phyloP scores from a whole-genome alignment of 2,329 filamentous ascomycete genomes.

The Ophiosphaerella herpotricha region DNA sequence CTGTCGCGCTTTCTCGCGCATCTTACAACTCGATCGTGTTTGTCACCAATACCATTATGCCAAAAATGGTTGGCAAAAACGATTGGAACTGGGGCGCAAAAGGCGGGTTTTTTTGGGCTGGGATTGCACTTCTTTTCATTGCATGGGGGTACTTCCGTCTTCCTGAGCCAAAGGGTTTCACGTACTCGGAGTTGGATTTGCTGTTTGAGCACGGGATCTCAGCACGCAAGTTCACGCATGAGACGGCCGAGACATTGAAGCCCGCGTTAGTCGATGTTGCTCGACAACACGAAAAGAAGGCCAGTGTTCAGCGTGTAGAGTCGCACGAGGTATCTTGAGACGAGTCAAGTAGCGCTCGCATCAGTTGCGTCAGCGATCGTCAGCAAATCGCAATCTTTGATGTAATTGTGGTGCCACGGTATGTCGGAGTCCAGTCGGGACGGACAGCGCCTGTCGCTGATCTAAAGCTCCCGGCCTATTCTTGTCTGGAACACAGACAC shows the following conservation, averaged over 20 bases:
- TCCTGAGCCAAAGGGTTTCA: constrained; percentile 25
- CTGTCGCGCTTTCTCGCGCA: constrained; percentile 74
- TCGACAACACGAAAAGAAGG: constrained; percentile 23
- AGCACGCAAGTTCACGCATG: constrained; percentile 28
- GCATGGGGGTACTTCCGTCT: constrained; percentile 30
- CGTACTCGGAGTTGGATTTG: constrained; percentile 28
- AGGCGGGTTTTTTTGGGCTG: constrained; percentile 30
- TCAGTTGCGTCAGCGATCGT: too few relatives aligned
- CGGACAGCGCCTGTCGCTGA: too few relatives aligned
- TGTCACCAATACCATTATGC: constrained; percentile 28
- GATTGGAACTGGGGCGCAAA: constrained; percentile 33
- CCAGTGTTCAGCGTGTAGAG: constrained; percentile 19
- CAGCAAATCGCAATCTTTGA: too few relatives aligned
- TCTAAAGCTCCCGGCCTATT: too few relatives aligned
- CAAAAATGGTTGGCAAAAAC: constrained; percentile 29
- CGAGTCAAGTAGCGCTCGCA: constrained; percentile 2
- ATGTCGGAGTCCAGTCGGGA: too few relatives aligned
- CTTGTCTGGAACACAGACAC: too few relatives aligned
- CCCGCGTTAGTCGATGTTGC: constrained; percentile 21
- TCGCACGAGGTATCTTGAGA: constrained; percentile 4
- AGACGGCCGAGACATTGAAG: constrained; percentile 23
- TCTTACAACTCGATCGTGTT: constrained; percentile 30
- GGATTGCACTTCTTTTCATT: constrained; percentile 23
- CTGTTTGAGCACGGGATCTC: constrained; percentile 29
- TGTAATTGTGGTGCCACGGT: too few relatives aligned